A percentile compares a stretch with the other conserved stretches of the same genome.
phyloP scores from a whole-genome alignment of 2,329 filamentous ascomycete species.

The Cladophialophora bantiana region DNA sequence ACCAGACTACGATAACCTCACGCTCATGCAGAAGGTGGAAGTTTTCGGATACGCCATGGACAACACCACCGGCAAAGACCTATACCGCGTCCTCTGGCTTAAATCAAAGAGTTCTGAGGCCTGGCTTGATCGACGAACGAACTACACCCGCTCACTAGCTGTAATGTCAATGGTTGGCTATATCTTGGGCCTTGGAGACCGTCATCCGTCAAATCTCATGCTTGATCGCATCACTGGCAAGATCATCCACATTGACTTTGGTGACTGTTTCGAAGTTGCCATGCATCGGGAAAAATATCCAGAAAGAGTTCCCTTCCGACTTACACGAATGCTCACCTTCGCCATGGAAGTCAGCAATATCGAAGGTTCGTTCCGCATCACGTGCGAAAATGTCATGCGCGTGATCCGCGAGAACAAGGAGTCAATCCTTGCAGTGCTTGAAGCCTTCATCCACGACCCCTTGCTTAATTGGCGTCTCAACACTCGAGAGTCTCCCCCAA shows the following conservation, averaged over 20 bases:
- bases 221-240: conserved; percentile 94
- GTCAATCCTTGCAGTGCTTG: conserved; percentile 95
- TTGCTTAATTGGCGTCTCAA: conserved; percentile 93
- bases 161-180: conserved; percentile 99
- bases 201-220: conserved; percentile 97
- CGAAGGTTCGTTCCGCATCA: conserved; percentile 96
- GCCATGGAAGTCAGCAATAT: conserved; percentile 99
- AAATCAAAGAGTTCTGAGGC: conserved; percentile 98
- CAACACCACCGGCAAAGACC: conserved; percentile 97
- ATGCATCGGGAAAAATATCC: conserved; percentile 99
- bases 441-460: conserved; percentile 99
- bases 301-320: conserved; percentile 93
- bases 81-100: conserved; percentile 97
- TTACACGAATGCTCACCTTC: conserved; percentile 98
- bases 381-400: conserved; percentile 97
- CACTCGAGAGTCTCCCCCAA: conserved; percentile 66
- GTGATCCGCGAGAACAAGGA: conserved; percentile 97
- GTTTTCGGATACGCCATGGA: conserved; percentile 99
- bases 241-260: conserved; percentile 98
- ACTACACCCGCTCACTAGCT: conserved; percentile 94
- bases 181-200: conserved; percentile 93
- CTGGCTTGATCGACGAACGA: conserved; percentile 97
- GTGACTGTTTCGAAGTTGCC: conserved; percentile 98
- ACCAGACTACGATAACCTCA: conserved; percentile 97
- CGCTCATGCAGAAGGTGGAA: conserved; percentile 99